Evolutionary conservation across 2,329 filamentous ascomycete species (phyloP).

Genomic region (Talaromyces sp.): DNA sequence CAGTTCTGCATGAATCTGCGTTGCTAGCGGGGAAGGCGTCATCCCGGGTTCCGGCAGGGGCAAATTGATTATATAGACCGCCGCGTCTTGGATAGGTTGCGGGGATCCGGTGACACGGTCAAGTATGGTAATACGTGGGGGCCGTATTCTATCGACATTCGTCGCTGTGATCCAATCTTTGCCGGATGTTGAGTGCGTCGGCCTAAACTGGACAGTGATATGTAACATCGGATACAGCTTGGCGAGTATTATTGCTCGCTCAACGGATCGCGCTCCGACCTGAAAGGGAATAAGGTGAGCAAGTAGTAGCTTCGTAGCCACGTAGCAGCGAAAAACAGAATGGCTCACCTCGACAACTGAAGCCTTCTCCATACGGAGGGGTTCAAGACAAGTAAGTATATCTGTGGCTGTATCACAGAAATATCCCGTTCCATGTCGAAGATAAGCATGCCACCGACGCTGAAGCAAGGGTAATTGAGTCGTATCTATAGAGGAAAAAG

Average conservation of each 20-base stretch:
- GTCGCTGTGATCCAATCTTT: neutral
- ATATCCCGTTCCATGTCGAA: slow-evolving; percentile 23
- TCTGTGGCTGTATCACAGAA: slow-evolving; percentile 23
- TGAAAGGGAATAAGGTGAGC: slow-evolving; percentile 3
- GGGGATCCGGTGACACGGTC: slow-evolving; percentile 22
- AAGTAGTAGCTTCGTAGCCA: neutral
- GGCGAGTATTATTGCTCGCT: slow-evolving; percentile 21
- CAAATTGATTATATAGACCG: slow-evolving; percentile 35
- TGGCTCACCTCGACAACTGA: slow-evolving; percentile 27
- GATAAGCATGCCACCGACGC: slow-evolving; percentile 34
- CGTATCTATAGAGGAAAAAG: slow-evolving; percentile 17
- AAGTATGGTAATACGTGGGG: slow-evolving; percentile 21
- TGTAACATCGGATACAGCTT: slow-evolving; percentile 25
- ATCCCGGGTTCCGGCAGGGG: slow-evolving; percentile 20
- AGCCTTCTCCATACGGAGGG: slow-evolving; percentile 27
- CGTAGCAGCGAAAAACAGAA: slow-evolving; percentile 10
- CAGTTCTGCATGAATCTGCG: slow-evolving; percentile 28
- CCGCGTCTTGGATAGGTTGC: slow-evolving; percentile 31
- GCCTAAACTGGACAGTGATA: slow-evolving; percentile 27
- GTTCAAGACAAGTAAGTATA: slow-evolving; percentile 28
- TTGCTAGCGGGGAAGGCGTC: slow-evolving; percentile 12
- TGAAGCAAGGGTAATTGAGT: slow-evolving; percentile 26
- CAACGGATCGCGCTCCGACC: slow-evolving; percentile 22
- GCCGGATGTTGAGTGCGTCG: neutral
- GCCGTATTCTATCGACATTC: neutral